A percentile compares a stretch with the other conserved stretches of the same genome.
Conservation (phyloP, 1,284 basidiomycete species). For the Porogramme epimiltina region DNA sequence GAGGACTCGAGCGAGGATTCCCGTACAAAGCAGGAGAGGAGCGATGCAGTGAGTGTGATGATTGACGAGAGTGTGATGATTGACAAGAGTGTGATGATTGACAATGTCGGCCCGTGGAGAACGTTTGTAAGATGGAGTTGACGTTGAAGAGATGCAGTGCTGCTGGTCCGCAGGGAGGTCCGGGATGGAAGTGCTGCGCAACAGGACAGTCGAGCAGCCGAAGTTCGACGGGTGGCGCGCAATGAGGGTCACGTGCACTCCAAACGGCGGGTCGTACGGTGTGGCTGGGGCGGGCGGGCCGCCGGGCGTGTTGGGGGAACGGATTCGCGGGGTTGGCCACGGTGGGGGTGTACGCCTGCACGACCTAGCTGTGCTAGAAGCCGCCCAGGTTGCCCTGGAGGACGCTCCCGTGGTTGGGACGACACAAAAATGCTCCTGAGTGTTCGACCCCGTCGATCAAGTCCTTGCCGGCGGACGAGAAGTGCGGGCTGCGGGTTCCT, state of each 20-base stretch:
- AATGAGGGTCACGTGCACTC: constrained; percentile 21
- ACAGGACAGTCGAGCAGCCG: constrained; percentile 19
- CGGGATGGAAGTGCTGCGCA: constrained; percentile 15
- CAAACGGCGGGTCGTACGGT: constrained; percentile 29
- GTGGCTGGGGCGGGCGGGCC: constrained; percentile 31
- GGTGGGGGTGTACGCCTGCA: constrained; percentile 54
- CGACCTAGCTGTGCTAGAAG: constrained; percentile 46
- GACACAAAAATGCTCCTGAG: constrained; percentile 66
- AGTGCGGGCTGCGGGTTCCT: constrained; percentile 55
- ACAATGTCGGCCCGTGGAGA: too few species aligned
- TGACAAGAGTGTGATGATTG: too few species aligned
- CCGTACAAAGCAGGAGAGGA: too few species aligned
- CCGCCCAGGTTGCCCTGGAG: constrained; percentile 90
- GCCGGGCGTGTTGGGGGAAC: constrained; percentile 47
- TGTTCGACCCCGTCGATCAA: constrained; percentile 41
- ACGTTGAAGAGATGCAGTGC: constrained; percentile 66
- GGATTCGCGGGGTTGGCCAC: constrained; percentile 75
- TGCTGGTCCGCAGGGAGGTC: constrained; percentile 44
- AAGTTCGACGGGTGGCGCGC: constrained; percentile 28
- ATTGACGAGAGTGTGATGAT: too few species aligned
- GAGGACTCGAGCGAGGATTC: too few species aligned
- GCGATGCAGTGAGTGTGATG: too few species aligned
- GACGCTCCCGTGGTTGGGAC: constrained; percentile 67
- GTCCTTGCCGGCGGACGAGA: constrained; percentile 54
- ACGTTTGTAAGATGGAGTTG: too few species aligned